These are phyloP conservation scores for Malania oleifera DNA, from an alignment of 164 flowering plant species.

Conservation along the genomic window DNA sequence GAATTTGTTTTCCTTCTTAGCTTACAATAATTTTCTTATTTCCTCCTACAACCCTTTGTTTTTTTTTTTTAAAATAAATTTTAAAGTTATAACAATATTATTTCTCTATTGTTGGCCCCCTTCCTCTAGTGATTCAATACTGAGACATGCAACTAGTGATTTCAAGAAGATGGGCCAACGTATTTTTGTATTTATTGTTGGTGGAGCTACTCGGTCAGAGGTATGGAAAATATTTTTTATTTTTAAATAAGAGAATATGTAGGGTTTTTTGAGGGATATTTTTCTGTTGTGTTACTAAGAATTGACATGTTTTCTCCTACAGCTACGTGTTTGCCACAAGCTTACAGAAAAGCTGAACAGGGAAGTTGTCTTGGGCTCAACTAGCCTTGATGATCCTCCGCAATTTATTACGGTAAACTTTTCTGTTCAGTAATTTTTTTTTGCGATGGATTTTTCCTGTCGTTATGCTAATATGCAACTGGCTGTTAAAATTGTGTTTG, in stretches of 20 bases:
- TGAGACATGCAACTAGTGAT: conserved; percentile 74
- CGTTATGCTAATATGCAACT: background rate
- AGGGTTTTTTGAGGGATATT: background rate
- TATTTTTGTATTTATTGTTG: conserved; percentile 88
- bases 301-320: conserved; percentile 15
- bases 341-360: conserved; percentile 72
- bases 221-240: conserved; percentile 26
- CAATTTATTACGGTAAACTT: conserved; percentile 74
- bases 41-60: background rate
- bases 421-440: background rate
- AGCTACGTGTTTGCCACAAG: conserved; percentile 90
- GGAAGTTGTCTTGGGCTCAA: conserved; percentile 84
- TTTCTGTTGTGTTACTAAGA: conserved; percentile 2
- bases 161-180: conserved; percentile 91
- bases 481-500: background rate
- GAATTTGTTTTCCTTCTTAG: too few species aligned
- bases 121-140: conserved; percentile 69
- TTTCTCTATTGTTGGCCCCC: background rate
- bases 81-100: too few species aligned
- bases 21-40: background rate
- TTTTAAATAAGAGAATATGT: too few species aligned
- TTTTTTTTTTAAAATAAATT: background rate
- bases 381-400: conserved; percentile 96
- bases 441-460: background rate
- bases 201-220: conserved; percentile 99